A percentile compares a stretch with the other conserved stretches of the same genome.
Conservation (phyloP, 177 flowering plant species). For the Vitis hybrid region DNA sequence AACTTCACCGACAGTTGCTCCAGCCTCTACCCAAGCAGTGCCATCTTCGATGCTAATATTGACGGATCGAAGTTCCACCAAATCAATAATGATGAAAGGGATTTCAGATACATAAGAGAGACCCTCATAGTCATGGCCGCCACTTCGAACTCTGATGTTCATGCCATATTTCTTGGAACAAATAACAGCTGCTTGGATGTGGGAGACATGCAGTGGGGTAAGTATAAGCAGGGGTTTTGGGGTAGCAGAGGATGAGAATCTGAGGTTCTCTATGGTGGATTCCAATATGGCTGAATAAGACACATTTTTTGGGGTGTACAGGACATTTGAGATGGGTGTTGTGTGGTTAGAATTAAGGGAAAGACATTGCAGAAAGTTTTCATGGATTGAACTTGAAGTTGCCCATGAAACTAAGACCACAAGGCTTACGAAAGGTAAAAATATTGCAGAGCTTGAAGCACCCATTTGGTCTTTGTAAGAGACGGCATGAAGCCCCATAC, state of each 20-base stretch:
- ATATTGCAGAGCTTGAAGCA: no score
- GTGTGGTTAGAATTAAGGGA: no score
- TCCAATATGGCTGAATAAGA: not conserved
- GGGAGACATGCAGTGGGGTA: no score
- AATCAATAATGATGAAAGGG: slow-evolving; percentile 20
- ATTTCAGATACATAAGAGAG: slow-evolving; percentile 17
- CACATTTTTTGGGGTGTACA: slow-evolving; percentile 8
- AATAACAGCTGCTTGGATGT: slow-evolving; percentile 2
- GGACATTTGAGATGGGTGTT: not conserved
- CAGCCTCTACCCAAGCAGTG: slow-evolving; percentile 30
- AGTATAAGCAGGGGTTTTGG: no score
- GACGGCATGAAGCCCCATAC: no score
- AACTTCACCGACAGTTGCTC: slow-evolving; percentile 30
- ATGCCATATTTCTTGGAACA: slow-evolving; percentile 8
- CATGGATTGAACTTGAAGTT: no score
- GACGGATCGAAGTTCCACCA: slow-evolving; percentile 7
- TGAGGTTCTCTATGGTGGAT: no score
- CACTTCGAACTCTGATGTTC: slow-evolving; percentile 17
- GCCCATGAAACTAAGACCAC: no score
- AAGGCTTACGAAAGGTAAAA: no score
- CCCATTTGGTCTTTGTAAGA: no score
- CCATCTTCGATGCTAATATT: slow-evolving; percentile 11
- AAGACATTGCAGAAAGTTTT: no score
- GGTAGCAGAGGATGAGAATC: no score
- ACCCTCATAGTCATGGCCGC: slow-evolving; percentile 29